Evolutionary conservation across 768 basidiomycete species (phyloP).

Genomic region (Obba rivulosa): DNA sequence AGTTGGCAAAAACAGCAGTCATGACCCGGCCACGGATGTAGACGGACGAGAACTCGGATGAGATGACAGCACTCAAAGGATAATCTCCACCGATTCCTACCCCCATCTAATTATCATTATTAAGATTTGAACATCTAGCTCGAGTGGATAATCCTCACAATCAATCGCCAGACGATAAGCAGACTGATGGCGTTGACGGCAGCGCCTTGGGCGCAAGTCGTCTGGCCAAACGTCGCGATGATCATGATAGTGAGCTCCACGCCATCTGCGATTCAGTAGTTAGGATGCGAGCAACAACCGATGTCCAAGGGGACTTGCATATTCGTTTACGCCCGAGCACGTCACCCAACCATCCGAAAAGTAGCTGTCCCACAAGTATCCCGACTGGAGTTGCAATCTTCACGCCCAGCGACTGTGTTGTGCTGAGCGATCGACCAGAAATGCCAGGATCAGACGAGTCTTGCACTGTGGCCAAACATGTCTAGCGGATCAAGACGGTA

Average conservation of each 20-base stretch:
- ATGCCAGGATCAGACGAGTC: neutral
- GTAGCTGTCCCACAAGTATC: slow-evolving; percentile 34
- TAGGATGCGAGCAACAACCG: neutral
- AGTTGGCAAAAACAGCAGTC: slow-evolving; percentile 43
- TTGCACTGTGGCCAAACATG: neutral
- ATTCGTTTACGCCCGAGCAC: slow-evolving; percentile 36
- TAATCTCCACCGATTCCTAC: slow-evolving; percentile 45
- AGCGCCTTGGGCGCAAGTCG: slow-evolving; percentile 31
- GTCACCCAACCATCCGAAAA: slow-evolving; percentile 44
- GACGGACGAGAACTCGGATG: slow-evolving; percentile 43
- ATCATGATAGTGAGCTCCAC: slow-evolving; percentile 37
- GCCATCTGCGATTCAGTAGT: slow-evolving; percentile 31
- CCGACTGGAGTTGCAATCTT: slow-evolving; percentile 39
- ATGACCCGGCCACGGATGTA: slow-evolving; percentile 43
- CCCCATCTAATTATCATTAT: slow-evolving; percentile 18
- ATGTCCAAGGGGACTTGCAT: slow-evolving; percentile 15
- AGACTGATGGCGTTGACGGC: slow-evolving; percentile 37
- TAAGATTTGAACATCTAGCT: too few species aligned
- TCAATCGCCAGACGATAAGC: slow-evolving; percentile 41
- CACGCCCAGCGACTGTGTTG: slow-evolving; percentile 43
- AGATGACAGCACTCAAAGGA: slow-evolving; percentile 42
- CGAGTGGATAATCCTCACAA: slow-evolving; percentile 29
- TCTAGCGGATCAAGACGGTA: too few species aligned
- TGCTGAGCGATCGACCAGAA: slow-evolving; percentile 24
- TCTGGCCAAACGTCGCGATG: slow-evolving; percentile 33